phyloP scores from a whole-genome alignment of 2,329 filamentous ascomycete genomes.

The Acrodontium crateriforme region DNA sequence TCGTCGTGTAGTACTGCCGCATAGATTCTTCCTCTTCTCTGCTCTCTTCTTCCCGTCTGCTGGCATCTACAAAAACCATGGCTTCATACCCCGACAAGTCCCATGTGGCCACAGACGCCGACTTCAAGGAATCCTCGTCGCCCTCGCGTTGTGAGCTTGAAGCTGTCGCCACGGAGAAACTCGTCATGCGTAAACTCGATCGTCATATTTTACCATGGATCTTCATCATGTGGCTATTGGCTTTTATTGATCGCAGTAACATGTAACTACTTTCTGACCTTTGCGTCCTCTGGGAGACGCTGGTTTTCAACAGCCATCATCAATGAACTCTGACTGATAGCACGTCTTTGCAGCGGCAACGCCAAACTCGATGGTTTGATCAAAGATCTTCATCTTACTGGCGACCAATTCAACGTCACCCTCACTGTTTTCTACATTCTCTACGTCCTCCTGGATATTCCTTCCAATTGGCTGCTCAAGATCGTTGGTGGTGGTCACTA shows the following conservation, averaged over 20 bases:
- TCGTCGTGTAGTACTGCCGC: no score
- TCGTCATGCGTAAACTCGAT: constrained; percentile 30
- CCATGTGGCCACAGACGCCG: no score
- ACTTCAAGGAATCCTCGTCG: no score
- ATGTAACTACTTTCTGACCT: constrained; percentile 3
- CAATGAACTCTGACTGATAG: not conserved
- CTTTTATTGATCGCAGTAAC: constrained; percentile 32
- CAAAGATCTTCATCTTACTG: constrained; percentile 25
- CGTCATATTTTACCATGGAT: constrained; percentile 32
- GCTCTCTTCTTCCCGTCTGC: no score
- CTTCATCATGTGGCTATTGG: constrained; percentile 33
- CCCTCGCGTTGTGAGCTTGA: no score
- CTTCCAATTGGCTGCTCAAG: constrained; percentile 28
- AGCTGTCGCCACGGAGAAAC: no score
- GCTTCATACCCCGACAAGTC: no score
- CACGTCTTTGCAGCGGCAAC: constrained; percentile 27
- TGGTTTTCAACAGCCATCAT: not conserved
- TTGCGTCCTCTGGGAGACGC: not conserved
- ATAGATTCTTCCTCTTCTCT: no score
- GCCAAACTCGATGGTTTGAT: constrained; percentile 29
- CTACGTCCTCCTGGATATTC: constrained; percentile 30
- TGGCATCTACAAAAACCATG: no score
- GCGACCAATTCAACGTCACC: constrained; percentile 29
- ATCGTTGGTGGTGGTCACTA: constrained; percentile 28
- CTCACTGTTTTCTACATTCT: constrained; percentile 32